Conservation (phyloP, 2,329 filamentous ascomycete genomes). For the Microsporum audouinii region DNA sequence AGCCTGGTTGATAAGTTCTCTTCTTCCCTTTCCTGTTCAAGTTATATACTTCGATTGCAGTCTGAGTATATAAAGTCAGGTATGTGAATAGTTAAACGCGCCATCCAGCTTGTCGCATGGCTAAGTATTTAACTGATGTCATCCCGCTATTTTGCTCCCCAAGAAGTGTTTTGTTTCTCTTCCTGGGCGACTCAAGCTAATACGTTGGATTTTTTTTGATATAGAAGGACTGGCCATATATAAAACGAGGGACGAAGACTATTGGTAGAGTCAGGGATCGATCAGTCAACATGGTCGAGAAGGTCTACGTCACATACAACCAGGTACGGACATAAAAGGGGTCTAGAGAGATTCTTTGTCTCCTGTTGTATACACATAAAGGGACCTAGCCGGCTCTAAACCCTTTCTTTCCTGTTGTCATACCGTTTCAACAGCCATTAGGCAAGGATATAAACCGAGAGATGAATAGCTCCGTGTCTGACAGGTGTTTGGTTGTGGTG, state of each 20-base stretch:
- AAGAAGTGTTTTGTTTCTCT: neutral
- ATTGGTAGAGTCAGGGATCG: neutral
- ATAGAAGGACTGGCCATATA: neutral
- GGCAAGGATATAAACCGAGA: neutral
- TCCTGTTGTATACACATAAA: neutral
- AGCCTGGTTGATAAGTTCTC: too few relatives aligned
- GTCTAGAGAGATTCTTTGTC: neutral
- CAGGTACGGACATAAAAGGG: conserved; percentile 48
- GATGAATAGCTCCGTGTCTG: neutral
- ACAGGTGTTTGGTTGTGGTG: neutral
- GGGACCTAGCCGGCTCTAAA: neutral
- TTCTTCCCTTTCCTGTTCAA: neutral
- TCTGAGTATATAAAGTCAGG: neutral
- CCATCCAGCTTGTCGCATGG: neutral
- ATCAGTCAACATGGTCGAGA: conserved; percentile 59
- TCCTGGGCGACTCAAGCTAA: neutral
- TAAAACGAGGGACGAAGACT: neutral
- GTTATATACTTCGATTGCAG: neutral
- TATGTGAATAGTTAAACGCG: neutral
- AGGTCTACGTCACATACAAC: conserved; percentile 85
- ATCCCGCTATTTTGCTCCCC: neutral
- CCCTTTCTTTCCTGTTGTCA: neutral
- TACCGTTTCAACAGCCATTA: neutral
- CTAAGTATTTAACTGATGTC: neutral
- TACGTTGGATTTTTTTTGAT: neutral